Percentiles rank a stretch among this genome's conserved stretches.
phyloP scores from a whole-genome alignment of 305 asterid genomes.

The Fraxinus sp. region DNA sequence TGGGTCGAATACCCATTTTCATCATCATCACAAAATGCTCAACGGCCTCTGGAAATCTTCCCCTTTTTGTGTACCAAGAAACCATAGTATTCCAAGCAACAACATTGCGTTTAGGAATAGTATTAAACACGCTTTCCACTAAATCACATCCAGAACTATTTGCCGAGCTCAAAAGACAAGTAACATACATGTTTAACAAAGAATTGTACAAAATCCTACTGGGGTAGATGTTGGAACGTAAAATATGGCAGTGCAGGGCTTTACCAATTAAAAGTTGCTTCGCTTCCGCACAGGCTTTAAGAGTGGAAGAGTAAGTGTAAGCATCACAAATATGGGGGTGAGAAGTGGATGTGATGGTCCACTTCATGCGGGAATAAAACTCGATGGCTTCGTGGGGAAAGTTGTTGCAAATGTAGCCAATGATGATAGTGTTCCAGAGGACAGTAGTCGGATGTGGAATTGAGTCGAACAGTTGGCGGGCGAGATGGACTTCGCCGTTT shows the following conservation, averaged over 20 bases:
- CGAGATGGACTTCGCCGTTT: conserved; percentile 43
- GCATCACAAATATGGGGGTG: conserved; percentile 45
- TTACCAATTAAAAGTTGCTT: conserved; percentile 58
- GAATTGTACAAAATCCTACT: conserved; percentile 78
- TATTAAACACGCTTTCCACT: conserved; percentile 54
- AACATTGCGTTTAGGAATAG: conserved; percentile 71
- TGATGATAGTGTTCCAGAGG: conserved; percentile 54
- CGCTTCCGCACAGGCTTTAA: conserved; percentile 81
- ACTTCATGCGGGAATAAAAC: conserved; percentile 54
- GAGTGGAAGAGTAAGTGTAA: conserved; percentile 75
- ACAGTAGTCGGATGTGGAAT: conserved; percentile 60
- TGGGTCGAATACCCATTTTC: conserved; percentile 60
- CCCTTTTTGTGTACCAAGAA: conserved; percentile 65
- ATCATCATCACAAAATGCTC: conserved; percentile 62
- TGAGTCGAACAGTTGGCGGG: conserved; percentile 64
- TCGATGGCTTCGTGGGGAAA: conserved; percentile 62
- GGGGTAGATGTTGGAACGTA: conserved; percentile 54
- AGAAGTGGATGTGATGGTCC: conserved; percentile 21
- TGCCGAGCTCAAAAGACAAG: conserved; percentile 46
- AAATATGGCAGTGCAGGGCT: conserved; percentile 68
- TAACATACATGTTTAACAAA: conserved; percentile 72
- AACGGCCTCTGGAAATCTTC: conserved; percentile 58
- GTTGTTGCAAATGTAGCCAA: conserved; percentile 56
- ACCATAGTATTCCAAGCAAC: conserved; percentile 82
- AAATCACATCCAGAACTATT: conserved; percentile 32